Percentiles rank a stretch among this genome's conserved stretches.
Conservation (phyloP, 129 eudicot species). For the Flaveria ramosissima region DNA sequence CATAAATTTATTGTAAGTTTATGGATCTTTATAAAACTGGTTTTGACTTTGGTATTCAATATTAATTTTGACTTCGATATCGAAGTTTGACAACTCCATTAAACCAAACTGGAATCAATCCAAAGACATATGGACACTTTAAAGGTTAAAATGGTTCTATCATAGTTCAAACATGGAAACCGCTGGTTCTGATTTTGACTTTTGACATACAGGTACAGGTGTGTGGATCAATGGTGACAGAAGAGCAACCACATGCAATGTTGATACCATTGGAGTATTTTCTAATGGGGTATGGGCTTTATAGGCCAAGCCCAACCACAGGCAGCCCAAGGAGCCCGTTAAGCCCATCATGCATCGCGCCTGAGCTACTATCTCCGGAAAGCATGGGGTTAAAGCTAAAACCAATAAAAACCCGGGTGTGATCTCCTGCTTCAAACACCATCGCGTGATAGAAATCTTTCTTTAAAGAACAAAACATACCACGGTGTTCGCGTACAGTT, state of each 20-base stretch:
- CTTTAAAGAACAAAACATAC: neutral
- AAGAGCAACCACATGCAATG: slow-evolving; percentile 98
- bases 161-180: neutral
- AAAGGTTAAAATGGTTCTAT: neutral
- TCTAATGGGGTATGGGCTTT: slow-evolving; percentile 87
- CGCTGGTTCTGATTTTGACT: slow-evolving; percentile 20
- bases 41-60: neutral
- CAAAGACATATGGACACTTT: neutral
- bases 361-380: slow-evolving; percentile 92
- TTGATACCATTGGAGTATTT: slow-evolving; percentile 89
- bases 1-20: neutral
- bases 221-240: slow-evolving; percentile 97
- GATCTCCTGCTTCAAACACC: slow-evolving; percentile 12
- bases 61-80: neutral
- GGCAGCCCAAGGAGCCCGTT: slow-evolving; percentile 97
- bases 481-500: slow-evolving; percentile 32
- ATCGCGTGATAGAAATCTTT: slow-evolving; percentile 6
- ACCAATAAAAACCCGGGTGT: slow-evolving; percentile 88
- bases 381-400: slow-evolving; percentile 98
- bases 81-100: neutral
- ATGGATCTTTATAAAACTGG: neutral
- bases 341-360: slow-evolving; percentile 80
- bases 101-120: neutral
- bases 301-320: slow-evolving; percentile 54
- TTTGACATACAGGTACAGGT: slow-evolving; percentile 60